A percentile compares a stretch with the other conserved stretches of the same genome.
Evolutionary conservation across 805 yeast genomes (phyloP).

Genomic region (Ogataea neopini): DNA sequence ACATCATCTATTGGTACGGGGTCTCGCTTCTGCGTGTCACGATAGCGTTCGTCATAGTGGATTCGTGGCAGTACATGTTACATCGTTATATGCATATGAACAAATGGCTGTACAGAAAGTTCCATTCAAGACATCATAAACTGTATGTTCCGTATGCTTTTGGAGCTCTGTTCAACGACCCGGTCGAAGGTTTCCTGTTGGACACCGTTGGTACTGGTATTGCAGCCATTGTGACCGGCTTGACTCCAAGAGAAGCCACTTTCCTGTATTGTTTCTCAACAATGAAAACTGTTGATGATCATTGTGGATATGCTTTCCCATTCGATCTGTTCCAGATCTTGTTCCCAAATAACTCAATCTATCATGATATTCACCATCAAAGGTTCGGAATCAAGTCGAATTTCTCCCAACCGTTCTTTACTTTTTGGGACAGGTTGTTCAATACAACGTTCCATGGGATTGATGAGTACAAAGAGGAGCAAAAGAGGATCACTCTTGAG

Average conservation of each 20-base stretch:
- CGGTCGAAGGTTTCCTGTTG: conserved; percentile 88
- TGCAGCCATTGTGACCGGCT: conserved; percentile 60
- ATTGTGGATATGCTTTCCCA: conserved; percentile 96
- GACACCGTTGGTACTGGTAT: conserved; percentile 93
- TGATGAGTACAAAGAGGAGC: conserved; percentile 64
- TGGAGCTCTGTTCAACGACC: conserved; percentile 94
- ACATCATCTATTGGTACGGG: conserved; percentile 61
- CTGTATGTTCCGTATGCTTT: conserved; percentile 94
- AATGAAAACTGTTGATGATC: conserved; percentile 96
- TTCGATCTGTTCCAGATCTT: conserved; percentile 85
- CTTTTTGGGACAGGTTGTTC: conserved; percentile 81
- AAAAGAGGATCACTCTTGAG: conserved; percentile 64
- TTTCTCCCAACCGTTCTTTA: conserved; percentile 94
- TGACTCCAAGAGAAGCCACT: conserved; percentile 77
- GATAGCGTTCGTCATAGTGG: conserved; percentile 73
- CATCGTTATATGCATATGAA: conserved; percentile 89
- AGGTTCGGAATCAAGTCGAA: conserved; percentile 91
- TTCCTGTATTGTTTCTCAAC: conserved; percentile 84
- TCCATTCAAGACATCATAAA: conserved; percentile 94
- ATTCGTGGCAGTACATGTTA: conserved; percentile 92
- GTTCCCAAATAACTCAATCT: conserved; percentile 94
- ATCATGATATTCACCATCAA: conserved; percentile 98
- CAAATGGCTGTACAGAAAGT: conserved; percentile 69
- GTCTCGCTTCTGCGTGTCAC: conserved; percentile 57
- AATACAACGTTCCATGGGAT: conserved; percentile 71